Evolutionary conservation across 129 eudicot genomes (phyloP).

Genomic region (Flaveria robusta): DNA sequence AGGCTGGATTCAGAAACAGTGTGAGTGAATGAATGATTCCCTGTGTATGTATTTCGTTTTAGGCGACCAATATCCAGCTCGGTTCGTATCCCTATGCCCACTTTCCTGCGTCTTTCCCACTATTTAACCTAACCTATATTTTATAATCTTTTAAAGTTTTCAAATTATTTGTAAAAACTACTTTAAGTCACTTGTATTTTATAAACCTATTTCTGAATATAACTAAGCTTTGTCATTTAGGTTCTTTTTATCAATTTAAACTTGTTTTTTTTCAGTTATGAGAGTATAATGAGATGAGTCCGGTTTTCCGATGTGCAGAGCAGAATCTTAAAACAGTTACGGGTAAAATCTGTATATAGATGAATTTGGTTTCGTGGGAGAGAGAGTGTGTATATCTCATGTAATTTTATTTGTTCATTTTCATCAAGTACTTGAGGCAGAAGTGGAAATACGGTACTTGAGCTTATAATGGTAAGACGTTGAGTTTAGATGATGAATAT

Average conservation of each 20-base stretch:
- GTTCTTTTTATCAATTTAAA: not conserved
- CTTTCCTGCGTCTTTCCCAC: conserved; percentile 22
- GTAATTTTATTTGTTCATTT: too few species aligned
- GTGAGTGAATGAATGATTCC: conserved; percentile 31
- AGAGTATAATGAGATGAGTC: too few species aligned
- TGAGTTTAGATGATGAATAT: not conserved
- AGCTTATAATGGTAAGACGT: not conserved
- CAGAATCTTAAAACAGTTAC: too few species aligned
- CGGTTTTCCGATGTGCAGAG: too few species aligned
- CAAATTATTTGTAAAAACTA: not conserved
- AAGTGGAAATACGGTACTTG: not conserved
- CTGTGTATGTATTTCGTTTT: conserved; percentile 19
- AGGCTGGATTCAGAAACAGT: conserved; percentile 33
- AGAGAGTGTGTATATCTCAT: too few species aligned
- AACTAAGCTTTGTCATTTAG: not conserved
- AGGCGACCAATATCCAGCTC: conserved; percentile 38
- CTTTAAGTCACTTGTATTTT: not conserved
- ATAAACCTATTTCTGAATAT: not conserved
- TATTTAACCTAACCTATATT: not conserved
- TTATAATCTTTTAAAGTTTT: not conserved
- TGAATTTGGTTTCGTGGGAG: too few species aligned
- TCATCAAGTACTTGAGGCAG: not conserved
- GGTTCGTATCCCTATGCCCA: conserved; percentile 8
- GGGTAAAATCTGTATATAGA: too few species aligned
- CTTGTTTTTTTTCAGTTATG: too few species aligned